A percentile compares a stretch with the other conserved stretches of the same genome.
Evolutionary conservation across 1,284 basidiomycete genomes (phyloP).

Genomic region (Trametes polyzona): DNA sequence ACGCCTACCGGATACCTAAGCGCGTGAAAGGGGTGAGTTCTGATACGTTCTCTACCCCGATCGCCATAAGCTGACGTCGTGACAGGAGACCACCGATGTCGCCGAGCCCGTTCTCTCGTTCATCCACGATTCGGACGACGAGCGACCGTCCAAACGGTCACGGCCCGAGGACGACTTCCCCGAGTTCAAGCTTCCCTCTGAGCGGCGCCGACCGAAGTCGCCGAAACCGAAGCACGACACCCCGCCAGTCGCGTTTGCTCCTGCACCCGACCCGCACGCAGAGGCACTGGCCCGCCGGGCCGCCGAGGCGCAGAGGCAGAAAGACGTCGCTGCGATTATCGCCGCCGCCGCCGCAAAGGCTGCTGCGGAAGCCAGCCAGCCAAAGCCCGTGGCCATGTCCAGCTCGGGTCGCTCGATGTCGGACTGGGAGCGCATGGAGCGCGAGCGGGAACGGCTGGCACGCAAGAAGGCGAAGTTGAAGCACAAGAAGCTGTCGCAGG

Average conservation of each 20-base stretch:
- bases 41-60: neutral
- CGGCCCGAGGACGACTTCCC: constrained; percentile 29
- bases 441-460: neutral
- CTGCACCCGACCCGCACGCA: neutral
- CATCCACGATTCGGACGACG: constrained; percentile 29
- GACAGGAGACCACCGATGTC: constrained; percentile 32
- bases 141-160: constrained; percentile 39
- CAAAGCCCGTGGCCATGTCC: constrained; percentile 17
- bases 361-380: constrained; percentile 32
- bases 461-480: constrained; percentile 40
- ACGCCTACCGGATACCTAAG: constrained; percentile 87
- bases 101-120: constrained; percentile 10
- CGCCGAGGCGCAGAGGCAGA: constrained; percentile 23
- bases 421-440: neutral
- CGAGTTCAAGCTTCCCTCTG: constrained; percentile 13
- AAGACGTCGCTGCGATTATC: constrained; percentile 51
- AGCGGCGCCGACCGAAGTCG: constrained; percentile 13
- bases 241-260: neutral
- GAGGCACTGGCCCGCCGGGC: constrained; percentile 6
- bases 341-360: constrained; percentile 52
- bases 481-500: constrained; percentile 49
- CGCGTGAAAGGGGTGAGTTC: constrained; percentile 51
- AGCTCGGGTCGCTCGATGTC: constrained; percentile 22
- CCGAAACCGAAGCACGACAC: constrained; percentile 1
- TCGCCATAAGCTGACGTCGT: neutral